A percentile compares a stretch with the other conserved stretches of the same genome.
phyloP scores from a whole-genome alignment of 495 filamentous ascomycete genomes.

The Neurospora cerealis region DNA sequence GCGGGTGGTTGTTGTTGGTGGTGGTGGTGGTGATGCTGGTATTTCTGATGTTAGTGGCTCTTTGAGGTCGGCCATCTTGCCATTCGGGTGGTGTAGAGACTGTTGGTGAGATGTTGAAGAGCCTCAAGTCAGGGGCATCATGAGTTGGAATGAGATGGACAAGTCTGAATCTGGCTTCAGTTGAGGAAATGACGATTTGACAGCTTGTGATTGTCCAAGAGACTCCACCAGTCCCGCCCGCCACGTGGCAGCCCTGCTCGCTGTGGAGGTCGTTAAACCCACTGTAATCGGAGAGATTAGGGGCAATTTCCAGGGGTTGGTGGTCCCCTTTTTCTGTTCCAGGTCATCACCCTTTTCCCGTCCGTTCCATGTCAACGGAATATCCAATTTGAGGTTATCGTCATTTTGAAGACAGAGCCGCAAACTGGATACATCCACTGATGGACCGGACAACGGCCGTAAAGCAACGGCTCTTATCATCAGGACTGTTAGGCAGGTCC shows the following conservation, averaged over 20 bases:
- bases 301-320: neutral
- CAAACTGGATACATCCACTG: neutral
- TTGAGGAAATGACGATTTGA: neutral
- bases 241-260: neutral
- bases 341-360: neutral
- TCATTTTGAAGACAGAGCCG: neutral
- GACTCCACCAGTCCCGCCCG: neutral
- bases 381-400: neutral
- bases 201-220: neutral
- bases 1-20: slow-evolving; percentile 1
- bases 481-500: neutral
- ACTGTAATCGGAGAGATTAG: neutral
- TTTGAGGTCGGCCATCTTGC: neutral
- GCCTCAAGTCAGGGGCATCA: neutral
- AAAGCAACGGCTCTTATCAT: neutral
- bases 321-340: neutral
- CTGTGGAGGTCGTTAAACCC: neutral
- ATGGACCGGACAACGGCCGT: neutral
- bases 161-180: neutral
- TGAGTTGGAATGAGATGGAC: neutral
- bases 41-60: neutral
- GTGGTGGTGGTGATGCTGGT: neutral
- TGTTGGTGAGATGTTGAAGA: neutral
- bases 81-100: neutral
- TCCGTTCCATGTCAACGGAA: neutral